Percentiles rank a stretch among this genome's conserved stretches.
These are phyloP conservation scores for Candida germanica DNA, from an alignment of 805 yeast species.

Conservation along the genomic window DNA sequence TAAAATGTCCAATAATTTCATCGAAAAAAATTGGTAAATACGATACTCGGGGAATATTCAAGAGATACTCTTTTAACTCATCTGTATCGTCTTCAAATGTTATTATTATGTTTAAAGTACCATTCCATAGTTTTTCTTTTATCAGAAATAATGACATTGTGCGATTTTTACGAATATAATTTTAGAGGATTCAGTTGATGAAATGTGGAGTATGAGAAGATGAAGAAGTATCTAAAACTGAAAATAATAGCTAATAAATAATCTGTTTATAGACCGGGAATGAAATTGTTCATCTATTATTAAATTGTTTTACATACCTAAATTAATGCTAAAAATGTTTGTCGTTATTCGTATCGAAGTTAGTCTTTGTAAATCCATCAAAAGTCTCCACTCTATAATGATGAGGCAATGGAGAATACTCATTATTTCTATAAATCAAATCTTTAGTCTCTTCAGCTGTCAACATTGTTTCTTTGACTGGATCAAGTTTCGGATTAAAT, in stretches of 20 bases:
- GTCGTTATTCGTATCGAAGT: conserved; percentile 1
- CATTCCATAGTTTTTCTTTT: conserved; percentile 50
- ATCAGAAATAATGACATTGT: conserved; percentile 12
- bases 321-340: conserved; percentile 12
- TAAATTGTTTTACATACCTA: no score
- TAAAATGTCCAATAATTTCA: conserved; percentile 36
- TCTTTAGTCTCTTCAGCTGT: conserved; percentile 17
- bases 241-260: no score
- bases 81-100: conserved; percentile 14
- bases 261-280: no score
- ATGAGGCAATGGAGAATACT: conserved; percentile 14
- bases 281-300: no score
- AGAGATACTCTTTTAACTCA: conserved; percentile 4
- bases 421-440: conserved; percentile 5
- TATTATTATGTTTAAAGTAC: conserved; percentile 46
- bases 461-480: conserved; percentile 4
- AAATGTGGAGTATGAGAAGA: no score
- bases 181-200: no score
- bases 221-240: no score
- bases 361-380: conserved; percentile 9
- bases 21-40: conserved; percentile 48
- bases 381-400: conserved; percentile 15
- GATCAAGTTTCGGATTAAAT: background rate
- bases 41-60: conserved; percentile 39
- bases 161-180: no score